phyloP scores from a whole-genome alignment of 163 green algal genomes.

The Scenedesmus sp. region DNA sequence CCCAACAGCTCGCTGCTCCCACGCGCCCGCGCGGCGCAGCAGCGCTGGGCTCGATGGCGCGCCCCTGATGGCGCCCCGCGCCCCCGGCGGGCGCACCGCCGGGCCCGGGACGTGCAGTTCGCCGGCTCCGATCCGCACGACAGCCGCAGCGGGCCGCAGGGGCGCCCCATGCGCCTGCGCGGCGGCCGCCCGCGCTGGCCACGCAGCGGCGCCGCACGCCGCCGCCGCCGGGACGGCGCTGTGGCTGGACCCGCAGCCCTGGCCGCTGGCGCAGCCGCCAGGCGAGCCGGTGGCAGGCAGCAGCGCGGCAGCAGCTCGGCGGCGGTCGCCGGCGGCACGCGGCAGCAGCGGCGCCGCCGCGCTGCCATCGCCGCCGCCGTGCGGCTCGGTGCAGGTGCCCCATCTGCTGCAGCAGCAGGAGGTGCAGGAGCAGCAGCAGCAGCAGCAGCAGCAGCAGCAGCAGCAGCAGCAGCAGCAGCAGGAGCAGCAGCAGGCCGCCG shows the following conservation, averaged over 20 bases:
- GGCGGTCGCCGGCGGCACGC: neutral
- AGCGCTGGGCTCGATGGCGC: no score
- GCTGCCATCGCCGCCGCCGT: neutral
- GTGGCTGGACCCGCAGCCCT: neutral
- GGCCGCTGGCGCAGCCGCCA: neutral
- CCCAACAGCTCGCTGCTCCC: no score
- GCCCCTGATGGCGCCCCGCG: no score
- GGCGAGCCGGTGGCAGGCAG: neutral
- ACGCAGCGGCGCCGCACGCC: slow-evolving; percentile 7
- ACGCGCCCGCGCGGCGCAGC: no score
- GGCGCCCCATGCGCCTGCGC: no score
- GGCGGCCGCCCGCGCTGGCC: no score
- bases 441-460: neutral
- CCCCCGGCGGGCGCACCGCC: no score
- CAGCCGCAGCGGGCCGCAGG: no score
- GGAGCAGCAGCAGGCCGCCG: neutral
- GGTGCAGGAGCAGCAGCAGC: neutral
- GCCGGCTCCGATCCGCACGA: no score
- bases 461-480: neutral
- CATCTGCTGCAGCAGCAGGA: neutral
- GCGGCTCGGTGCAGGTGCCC: no score
- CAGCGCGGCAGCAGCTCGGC: neutral
- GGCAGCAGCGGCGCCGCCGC: neutral
- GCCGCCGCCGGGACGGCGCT: neutral
- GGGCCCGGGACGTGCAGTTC: no score